Conservation (phyloP, 140 eudicot genomes). For the Bidens hawaiensis region DNA sequence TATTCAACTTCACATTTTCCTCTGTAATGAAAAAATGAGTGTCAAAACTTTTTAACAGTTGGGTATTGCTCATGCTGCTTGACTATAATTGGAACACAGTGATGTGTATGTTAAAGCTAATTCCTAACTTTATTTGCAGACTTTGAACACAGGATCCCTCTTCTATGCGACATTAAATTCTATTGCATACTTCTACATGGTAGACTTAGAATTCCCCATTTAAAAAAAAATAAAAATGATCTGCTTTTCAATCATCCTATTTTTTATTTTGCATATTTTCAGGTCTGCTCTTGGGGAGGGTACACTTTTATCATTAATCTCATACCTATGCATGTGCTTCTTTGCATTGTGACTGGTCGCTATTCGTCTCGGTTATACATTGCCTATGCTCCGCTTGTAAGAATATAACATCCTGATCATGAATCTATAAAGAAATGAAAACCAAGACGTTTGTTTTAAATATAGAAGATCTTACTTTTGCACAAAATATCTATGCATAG, state of each 20-base stretch:
- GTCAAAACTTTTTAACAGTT: neutral
- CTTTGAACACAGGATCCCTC: slow-evolving; percentile 95
- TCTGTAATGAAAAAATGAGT: neutral
- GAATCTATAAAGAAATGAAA: neutral
- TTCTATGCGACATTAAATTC: slow-evolving; percentile 91
- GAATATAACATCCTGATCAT: slow-evolving; percentile 20
- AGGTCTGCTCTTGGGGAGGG: slow-evolving; percentile 99
- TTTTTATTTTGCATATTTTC: slow-evolving; percentile 7
- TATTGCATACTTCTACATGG: slow-evolving; percentile 94
- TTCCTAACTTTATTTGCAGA: slow-evolving; percentile 51
- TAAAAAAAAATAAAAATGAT: slow-evolving; percentile 11
- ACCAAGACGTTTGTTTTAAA: neutral
- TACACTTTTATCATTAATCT: slow-evolving; percentile 97
- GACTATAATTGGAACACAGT: neutral
- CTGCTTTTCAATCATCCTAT: neutral
- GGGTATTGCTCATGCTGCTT: slow-evolving; percentile 9
- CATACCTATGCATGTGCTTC: slow-evolving; percentile 97
- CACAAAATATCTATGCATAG: slow-evolving; percentile 2
- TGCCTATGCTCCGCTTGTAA: slow-evolving; percentile 97
- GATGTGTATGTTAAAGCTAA: neutral
- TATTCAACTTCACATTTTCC: neutral
- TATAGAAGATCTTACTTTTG: neutral
- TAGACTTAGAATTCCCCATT: slow-evolving; percentile 24
- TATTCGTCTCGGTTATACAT: slow-evolving; percentile 90
- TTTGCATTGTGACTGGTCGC: slow-evolving; percentile 96